Evolutionary conservation across 768 basidiomycete genomes (phyloP).

Genomic region (Mycena chlorophos): DNA sequence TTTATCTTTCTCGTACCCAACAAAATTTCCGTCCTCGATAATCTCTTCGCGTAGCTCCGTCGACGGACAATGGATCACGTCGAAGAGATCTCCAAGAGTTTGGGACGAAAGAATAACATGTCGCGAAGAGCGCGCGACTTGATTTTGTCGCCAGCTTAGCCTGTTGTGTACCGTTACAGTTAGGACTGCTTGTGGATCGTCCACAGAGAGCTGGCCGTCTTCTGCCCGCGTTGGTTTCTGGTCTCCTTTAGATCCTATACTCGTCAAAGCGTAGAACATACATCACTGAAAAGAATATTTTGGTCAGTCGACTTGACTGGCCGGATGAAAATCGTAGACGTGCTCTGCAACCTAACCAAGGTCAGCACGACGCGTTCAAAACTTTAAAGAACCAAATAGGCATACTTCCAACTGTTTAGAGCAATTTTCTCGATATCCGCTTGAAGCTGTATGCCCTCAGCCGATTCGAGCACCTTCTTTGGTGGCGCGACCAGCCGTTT

Average conservation of each 20-base stretch:
- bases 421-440: slow-evolving; percentile 50
- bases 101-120: slow-evolving; percentile 72
- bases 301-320: slow-evolving; percentile 65
- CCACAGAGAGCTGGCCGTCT: slow-evolving; percentile 22
- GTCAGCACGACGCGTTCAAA: slow-evolving; percentile 1
- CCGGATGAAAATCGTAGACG: slow-evolving; percentile 63
- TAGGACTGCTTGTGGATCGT: slow-evolving; percentile 47
- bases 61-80: slow-evolving; percentile 61
- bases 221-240: slow-evolving; percentile 30
- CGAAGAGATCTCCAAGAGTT: slow-evolving; percentile 63
- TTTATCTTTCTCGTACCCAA: slow-evolving; percentile 30
- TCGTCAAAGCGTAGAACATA: slow-evolving; percentile 23
- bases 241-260: slow-evolving; percentile 26
- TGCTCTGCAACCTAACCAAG: slow-evolving; percentile 45
- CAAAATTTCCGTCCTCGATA: slow-evolving; percentile 31
- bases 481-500: slow-evolving; percentile 32
- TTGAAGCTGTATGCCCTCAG: slow-evolving; percentile 52
- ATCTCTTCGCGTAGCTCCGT: slow-evolving; percentile 51
- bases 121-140: slow-evolving; percentile 62
- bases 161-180: slow-evolving; percentile 62
- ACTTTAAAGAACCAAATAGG: not conserved
- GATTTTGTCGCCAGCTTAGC: slow-evolving; percentile 60
- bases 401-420: slow-evolving; percentile 66
- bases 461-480: slow-evolving; percentile 40
- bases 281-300: slow-evolving; percentile 52